phyloP scores from a whole-genome alignment of 2,329 filamentous ascomycete genomes.

The Acrodontium crateriforme region DNA sequence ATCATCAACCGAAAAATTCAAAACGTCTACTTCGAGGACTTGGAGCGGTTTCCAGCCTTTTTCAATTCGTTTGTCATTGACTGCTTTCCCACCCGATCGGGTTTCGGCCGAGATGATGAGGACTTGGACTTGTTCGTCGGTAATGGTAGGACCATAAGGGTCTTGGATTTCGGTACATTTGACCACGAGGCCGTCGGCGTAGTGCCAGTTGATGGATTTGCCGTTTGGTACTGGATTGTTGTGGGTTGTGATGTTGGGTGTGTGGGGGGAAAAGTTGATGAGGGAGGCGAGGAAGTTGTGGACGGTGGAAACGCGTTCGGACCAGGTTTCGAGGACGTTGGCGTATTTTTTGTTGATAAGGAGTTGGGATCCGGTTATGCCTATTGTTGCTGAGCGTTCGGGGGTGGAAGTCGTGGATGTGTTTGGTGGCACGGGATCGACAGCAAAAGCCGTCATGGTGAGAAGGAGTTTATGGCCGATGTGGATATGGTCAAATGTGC shows the following conservation, averaged over 20 bases:
- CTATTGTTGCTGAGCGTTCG: slow-evolving; percentile 54
- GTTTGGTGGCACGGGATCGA: slow-evolving; percentile 31
- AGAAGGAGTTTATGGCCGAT: slow-evolving; percentile 91
- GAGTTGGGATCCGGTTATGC: slow-evolving; percentile 77
- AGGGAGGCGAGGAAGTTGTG: slow-evolving; percentile 55
- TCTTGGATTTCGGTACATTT: slow-evolving; percentile 79
- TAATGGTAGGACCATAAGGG: slow-evolving; percentile 79
- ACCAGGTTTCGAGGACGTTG: slow-evolving; percentile 69
- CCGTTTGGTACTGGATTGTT: slow-evolving; percentile 34
- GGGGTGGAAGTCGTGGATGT: slow-evolving; percentile 17
- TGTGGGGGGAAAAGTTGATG: slow-evolving; percentile 42
- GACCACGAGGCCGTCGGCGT: slow-evolving; percentile 51
- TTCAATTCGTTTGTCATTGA: slow-evolving; percentile 68
- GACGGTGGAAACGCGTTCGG: slow-evolving; percentile 53
- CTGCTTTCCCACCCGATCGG: slow-evolving; percentile 62
- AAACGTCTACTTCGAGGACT: slow-evolving; percentile 78
- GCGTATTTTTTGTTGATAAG: slow-evolving; percentile 81
- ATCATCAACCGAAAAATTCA: no score
- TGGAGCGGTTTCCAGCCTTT: slow-evolving; percentile 64
- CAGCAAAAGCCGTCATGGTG: slow-evolving; percentile 66
- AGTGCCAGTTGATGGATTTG: slow-evolving; percentile 40
- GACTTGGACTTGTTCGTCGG: slow-evolving; percentile 61
- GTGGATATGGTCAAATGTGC: slow-evolving; percentile 94
- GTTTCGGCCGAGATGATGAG: slow-evolving; percentile 85
- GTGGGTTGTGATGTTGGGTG: slow-evolving; percentile 20